phyloP scores from a whole-genome alignment of 345 rosid species.

The Garcia nutans region DNA sequence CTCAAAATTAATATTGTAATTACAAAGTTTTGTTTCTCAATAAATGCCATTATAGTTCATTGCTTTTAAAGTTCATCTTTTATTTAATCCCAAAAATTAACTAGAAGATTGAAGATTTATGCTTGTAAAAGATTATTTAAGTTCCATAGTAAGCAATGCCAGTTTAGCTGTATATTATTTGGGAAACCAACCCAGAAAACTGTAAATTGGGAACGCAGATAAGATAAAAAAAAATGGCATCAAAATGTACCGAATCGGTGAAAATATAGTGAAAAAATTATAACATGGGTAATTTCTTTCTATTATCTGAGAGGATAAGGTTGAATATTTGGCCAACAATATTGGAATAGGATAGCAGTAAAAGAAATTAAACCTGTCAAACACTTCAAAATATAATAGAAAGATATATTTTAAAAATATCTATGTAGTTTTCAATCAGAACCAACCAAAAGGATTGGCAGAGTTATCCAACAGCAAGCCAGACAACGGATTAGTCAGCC shows the following conservation, averaged over 20 bases:
- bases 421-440: slow-evolving; percentile 17
- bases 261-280: not conserved
- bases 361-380: not conserved
- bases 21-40: not conserved
- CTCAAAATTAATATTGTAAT: slow-evolving; percentile 6
- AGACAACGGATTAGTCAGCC: slow-evolving; percentile 23
- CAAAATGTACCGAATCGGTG: not conserved
- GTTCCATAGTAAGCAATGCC: not conserved
- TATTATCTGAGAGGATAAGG: slow-evolving; percentile 27
- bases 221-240: not conserved
- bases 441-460: slow-evolving; percentile 23
- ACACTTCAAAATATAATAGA: not conserved
- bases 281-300: not conserved
- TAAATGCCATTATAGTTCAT: not conserved
- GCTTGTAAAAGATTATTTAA: not conserved
- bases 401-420: slow-evolving; percentile 20
- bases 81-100: not conserved
- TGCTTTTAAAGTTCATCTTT: not conserved
- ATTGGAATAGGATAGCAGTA: not conserved
- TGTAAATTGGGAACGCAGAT: not conserved
- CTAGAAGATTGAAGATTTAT: not conserved
- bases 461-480: slow-evolving; percentile 21
- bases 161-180: not conserved
- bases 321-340: slow-evolving; percentile 13
- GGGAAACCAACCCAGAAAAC: not conserved